Evolutionary conservation across 345 rosid genomes (phyloP).

Genomic region (Dimocarpus longan): DNA sequence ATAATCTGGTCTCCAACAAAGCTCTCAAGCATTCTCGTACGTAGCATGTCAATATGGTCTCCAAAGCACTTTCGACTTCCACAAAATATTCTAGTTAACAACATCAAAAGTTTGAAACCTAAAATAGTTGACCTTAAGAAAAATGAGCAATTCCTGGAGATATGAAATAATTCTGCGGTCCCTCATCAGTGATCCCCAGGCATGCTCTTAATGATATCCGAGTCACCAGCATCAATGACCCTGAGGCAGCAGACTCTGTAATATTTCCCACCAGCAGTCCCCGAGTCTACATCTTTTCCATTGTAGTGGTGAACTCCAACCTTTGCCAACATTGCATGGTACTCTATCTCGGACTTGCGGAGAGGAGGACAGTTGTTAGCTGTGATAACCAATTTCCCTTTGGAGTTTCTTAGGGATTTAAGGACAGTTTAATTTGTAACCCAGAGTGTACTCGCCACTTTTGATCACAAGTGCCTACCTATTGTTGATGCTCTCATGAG

Average conservation of each 20-base stretch:
- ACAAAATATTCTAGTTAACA: conserved; percentile 1
- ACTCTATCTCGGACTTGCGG: conserved; percentile 65
- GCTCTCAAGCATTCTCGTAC: conserved; percentile 2
- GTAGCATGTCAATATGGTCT: background rate
- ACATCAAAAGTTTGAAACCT: conserved; percentile 5
- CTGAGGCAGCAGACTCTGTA: conserved; percentile 71
- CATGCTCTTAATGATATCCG: conserved; percentile 35
- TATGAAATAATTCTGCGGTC: no score
- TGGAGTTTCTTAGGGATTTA: conserved; percentile 53
- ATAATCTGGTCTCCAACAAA: background rate
- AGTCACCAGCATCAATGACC: conserved; percentile 47
- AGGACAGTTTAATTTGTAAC: conserved; percentile 41
- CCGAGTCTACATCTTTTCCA: conserved; percentile 66
- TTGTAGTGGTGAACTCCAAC: conserved; percentile 72
- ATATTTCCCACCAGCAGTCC: conserved; percentile 70
- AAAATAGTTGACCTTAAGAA: background rate
- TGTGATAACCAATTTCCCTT: conserved; percentile 57
- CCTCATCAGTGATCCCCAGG: background rate
- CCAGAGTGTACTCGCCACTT: conserved; percentile 77
- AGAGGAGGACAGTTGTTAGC: conserved; percentile 68
- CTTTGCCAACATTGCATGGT: conserved; percentile 67
- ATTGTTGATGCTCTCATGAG: conserved; percentile 80
- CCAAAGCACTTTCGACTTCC: conserved; percentile 6
- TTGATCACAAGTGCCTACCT: conserved; percentile 82
- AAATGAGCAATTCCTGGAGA: background rate